Conservation (phyloP, 2,329 filamentous ascomycete species). For the Beauveria medogensis region DNA sequence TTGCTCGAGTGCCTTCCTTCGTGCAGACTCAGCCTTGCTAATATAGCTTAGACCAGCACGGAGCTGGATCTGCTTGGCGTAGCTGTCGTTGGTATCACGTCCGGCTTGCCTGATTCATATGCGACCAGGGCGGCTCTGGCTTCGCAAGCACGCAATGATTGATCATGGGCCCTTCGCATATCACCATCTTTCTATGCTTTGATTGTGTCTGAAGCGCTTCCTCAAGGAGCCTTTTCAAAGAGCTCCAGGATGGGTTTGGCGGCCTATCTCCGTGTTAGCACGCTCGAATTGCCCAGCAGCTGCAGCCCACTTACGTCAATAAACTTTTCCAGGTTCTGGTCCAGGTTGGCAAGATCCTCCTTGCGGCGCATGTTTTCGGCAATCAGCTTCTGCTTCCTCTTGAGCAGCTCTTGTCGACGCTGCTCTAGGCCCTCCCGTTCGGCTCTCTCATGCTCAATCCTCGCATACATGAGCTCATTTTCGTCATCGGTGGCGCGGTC, state of each 20-base stretch:
- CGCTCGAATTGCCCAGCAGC: background rate
- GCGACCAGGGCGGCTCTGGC: background rate
- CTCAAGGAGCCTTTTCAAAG: conserved; percentile 64
- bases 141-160: background rate
- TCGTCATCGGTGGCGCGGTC: conserved; percentile 66
- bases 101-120: background rate
- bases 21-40: background rate
- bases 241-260: conserved; percentile 82
- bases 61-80: background rate
- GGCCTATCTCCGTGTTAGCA: conserved; percentile 43
- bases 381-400: conserved; percentile 54
- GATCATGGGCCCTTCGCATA: background rate
- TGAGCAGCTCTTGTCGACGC: conserved; percentile 68
- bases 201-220: background rate
- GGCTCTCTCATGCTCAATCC: conserved; percentile 82
- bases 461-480: conserved; percentile 76
- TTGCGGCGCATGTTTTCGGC: conserved; percentile 82
- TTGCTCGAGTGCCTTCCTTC: background rate
- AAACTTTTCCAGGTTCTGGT: conserved; percentile 88
- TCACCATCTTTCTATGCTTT: background rate
- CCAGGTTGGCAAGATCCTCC: conserved; percentile 83
- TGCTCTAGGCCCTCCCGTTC: conserved; percentile 82
- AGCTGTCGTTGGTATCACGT: background rate
- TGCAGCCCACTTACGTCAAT: conserved; percentile 60
- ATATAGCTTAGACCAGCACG: background rate